These are phyloP conservation scores for Dryas drummondii DNA, from an alignment of 306 rosid species.

Conservation along the genomic window DNA sequence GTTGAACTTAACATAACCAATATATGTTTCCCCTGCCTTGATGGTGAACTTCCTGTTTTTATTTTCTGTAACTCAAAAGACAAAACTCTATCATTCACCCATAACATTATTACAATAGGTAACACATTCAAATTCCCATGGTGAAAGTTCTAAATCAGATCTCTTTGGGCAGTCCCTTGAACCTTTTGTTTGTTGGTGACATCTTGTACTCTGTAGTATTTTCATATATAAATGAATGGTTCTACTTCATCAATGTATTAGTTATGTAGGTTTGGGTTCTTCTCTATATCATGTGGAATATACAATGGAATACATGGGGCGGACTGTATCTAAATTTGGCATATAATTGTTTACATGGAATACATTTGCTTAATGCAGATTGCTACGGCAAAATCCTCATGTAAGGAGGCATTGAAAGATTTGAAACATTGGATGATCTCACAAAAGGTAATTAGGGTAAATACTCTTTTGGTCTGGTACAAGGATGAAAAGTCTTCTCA, in stretches of 20 bases:
- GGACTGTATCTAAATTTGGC: no score
- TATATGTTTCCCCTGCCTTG: not conserved
- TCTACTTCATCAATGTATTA: not conserved
- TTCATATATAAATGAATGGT: not conserved
- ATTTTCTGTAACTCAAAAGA: not conserved
- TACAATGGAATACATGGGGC: no score
- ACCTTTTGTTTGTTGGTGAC: not conserved
- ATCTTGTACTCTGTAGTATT: not conserved
- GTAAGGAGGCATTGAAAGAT: constrained; percentile 58
- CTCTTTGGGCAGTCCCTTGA: not conserved
- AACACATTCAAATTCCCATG: not conserved
- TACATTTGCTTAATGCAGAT: constrained; percentile 41
- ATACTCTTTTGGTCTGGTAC: not conserved
- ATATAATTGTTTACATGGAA: not conserved
- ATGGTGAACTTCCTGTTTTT: not conserved
- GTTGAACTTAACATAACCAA: not conserved
- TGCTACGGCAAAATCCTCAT: constrained; percentile 53
- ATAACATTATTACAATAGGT: not conserved
- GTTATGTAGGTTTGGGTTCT: not conserved
- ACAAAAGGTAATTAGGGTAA: constrained; percentile 45
- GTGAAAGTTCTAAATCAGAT: not conserved
- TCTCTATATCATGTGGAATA: not conserved
- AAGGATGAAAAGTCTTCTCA: not conserved
- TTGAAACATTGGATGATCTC: constrained; percentile 71
- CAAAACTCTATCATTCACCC: not conserved